Evolutionary conservation across 179 eudicot species (phyloP).

Genomic region (Vitellaria paradoxa): DNA sequence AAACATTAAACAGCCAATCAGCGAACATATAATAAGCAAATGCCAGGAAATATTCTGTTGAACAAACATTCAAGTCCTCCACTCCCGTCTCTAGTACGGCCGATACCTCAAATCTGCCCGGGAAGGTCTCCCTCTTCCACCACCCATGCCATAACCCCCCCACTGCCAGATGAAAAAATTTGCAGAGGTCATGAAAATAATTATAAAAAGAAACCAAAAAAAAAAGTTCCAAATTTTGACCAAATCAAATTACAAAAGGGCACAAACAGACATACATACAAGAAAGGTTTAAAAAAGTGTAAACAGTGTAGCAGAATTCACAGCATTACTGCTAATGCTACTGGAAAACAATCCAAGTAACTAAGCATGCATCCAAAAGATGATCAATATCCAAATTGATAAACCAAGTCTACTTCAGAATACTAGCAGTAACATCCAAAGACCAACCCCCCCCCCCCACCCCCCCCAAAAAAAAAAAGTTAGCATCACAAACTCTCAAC

Average conservation of each 20-base stretch:
- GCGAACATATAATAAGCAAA: background rate
- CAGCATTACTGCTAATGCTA: background rate
- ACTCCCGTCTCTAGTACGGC: conserved; percentile 35
- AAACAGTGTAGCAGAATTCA: background rate
- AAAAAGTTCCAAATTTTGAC: background rate
- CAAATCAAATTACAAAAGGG: background rate
- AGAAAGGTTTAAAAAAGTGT: background rate
- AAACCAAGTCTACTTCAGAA: background rate
- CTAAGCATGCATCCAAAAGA: background rate
- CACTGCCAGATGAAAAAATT: conserved; percentile 21
- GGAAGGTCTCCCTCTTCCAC: conserved; percentile 30
- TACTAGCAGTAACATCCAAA: background rate
- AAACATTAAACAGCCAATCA: background rate
- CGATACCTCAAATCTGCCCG: conserved; percentile 51
- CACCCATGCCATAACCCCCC: conserved; percentile 30
- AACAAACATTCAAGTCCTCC: background rate
- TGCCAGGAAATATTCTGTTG: background rate
- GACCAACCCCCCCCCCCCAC: too few relatives aligned
- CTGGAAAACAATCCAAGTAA: background rate
- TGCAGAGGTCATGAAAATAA: background rate
- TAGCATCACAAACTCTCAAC: background rate
- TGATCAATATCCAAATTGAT: background rate
- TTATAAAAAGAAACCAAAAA: background rate
- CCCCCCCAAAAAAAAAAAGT: background rate
- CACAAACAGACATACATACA: background rate